A percentile compares a stretch with the other conserved stretches of the same genome.
phyloP scores from a whole-genome alignment of 176 grass and related monocot genomes.

The Musa schizocarpa region DNA sequence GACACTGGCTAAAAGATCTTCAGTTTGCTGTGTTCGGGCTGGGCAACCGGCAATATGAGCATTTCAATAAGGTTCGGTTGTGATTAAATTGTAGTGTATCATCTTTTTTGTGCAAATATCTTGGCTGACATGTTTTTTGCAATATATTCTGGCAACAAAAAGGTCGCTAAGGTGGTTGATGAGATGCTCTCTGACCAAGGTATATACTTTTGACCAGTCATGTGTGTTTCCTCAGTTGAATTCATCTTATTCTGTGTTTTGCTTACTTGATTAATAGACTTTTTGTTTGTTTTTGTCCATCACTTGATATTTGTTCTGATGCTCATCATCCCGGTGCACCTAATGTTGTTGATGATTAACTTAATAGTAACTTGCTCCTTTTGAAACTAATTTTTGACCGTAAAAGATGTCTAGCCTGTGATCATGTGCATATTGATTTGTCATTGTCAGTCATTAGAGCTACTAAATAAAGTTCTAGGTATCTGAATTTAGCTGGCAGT shows the following conservation, averaged over 20 bases:
- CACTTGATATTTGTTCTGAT: neutral
- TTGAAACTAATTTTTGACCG: neutral
- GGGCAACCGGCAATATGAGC: conserved; percentile 83
- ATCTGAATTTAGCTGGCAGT: too few relatives aligned
- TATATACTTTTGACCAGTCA: conserved; percentile 20
- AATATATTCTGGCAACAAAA: conserved; percentile 10
- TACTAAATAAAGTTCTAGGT: neutral
- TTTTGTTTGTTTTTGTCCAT: neutral
- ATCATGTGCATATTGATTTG: neutral
- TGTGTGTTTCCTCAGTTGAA: neutral
- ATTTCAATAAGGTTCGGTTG: conserved; percentile 76
- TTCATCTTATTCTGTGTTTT: neutral
- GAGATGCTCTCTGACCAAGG: conserved; percentile 66
- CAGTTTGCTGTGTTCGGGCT: conserved; percentile 82
- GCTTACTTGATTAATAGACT: neutral
- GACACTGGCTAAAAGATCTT: conserved; percentile 40
- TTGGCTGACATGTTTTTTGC: neutral
- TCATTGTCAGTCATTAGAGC: neutral
- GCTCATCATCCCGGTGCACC: neutral
- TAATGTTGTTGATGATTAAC: too few relatives aligned
- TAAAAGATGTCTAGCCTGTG: neutral
- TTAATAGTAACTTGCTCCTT: neutral
- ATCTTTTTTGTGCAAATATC: neutral
- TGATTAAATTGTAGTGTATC: neutral
- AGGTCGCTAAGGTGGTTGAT: conserved; percentile 81